phyloP scores from a whole-genome alignment of 176 grass and related monocot genomes.

The Eragrostis curvula region DNA sequence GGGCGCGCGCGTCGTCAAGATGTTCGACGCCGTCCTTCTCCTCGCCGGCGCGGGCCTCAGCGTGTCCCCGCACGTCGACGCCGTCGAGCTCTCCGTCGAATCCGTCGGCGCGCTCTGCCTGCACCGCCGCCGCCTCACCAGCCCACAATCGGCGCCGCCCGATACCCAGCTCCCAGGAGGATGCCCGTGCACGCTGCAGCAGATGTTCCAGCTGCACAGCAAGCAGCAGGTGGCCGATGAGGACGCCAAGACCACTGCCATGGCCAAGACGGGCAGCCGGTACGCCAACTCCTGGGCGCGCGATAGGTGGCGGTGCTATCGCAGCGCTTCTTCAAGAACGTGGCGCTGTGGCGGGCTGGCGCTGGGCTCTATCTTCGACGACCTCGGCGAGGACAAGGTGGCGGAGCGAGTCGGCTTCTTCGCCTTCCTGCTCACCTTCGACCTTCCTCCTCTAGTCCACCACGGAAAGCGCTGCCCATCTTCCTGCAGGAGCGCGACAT shows the following conservation, averaged over 20 bases:
- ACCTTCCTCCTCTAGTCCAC: too few relatives aligned
- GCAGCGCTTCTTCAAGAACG: slow-evolving; percentile 33
- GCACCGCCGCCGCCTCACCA: not conserved
- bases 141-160: too few relatives aligned
- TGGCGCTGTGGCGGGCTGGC: slow-evolving; percentile 24
- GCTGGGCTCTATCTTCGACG: slow-evolving; percentile 40
- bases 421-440: slow-evolving; percentile 27
- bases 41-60: slow-evolving; percentile 46
- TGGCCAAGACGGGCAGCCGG: too few relatives aligned
- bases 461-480: too few relatives aligned
- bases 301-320: slow-evolving; percentile 22
- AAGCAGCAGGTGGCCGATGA: not conserved
- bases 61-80: slow-evolving; percentile 52
- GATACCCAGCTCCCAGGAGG: not conserved
- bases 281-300: not conserved
- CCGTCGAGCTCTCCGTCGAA: slow-evolving; percentile 72
- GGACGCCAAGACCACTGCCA: not conserved
- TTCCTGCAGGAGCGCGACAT: slow-evolving; percentile 45
- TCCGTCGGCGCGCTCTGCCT: slow-evolving; percentile 13
- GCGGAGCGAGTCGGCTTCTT: slow-evolving; percentile 31
- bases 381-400: slow-evolving; percentile 32
- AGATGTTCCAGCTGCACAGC: slow-evolving; percentile 16
- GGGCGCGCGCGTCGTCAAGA: slow-evolving; percentile 32
- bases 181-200: slow-evolving; percentile 30
- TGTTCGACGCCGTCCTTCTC: slow-evolving; percentile 43